Evolutionary conservation across 306 rosid species (phyloP), one percentile per base, ranked within the genome.

Genomic region (Cucumis hystrix): DNA sequence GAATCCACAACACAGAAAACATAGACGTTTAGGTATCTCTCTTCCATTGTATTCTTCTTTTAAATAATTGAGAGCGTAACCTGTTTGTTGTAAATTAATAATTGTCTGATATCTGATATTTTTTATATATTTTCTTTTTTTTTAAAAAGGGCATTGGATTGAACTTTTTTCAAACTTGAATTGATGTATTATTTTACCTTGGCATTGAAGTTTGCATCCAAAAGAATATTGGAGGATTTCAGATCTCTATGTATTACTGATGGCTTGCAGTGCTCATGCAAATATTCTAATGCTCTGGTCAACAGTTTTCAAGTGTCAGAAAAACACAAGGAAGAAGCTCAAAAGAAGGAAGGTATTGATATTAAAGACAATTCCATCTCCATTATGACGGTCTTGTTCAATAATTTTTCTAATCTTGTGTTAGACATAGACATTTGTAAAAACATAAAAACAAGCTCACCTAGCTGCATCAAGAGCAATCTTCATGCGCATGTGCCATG

Each of bases 401-500:
- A 47, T 43, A 43, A 43, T 43, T 43, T 43, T 43, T 10, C 10
- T 75, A 1, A 47, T 28, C 20, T 62, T 28, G 67, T 28, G 6
- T 25, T 20, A 58, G 33, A 12, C 18, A 51, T n/a, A 47, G 43
- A 33, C 37, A 33, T 33, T 33, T 25, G 62, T 35, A 60, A 7
- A 76, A 71, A 65, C 62, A 47, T 33, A 15, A 10, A 78, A 71
- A 69, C 70, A 80, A 80, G 54, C 72, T 86, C 54, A 89, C 99
- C 93, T 95, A 40, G 99, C 97, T 62, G 93, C 55, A 83, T 95
- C 97, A 58, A 95, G 93, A 79, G 99, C 99, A 81, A 92, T 88
- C 85, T 95, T 95, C 97, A 95, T 87, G 81, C 99, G 86, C 93
- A 86, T 91, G 59, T 83, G 87, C 99, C 99, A 95, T 9, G 93